Evolutionary conservation across 176 grass and related monocot species (phyloP), one percentile per base, ranked within the genome.

Genomic region (Oryza brachyantha): DNA sequence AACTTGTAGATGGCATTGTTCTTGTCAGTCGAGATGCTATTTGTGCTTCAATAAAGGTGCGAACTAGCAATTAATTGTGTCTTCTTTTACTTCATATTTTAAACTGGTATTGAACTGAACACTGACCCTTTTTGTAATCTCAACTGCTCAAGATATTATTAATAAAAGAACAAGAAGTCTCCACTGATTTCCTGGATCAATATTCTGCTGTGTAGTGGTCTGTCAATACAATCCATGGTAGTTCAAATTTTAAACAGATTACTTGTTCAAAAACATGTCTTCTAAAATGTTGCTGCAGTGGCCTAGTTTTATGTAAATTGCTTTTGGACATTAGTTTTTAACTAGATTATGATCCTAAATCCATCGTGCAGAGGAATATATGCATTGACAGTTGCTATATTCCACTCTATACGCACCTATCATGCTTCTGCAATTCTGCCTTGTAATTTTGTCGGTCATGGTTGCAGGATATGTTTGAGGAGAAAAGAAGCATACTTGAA

Each of bases 1-100:
- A 99, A 87, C 90, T 99, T 75, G 74, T 99, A 68, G 96, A 99
- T 85, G 96, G 96, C 36, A 79, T 99, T 74, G 92, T 99, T 80
- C 82, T 99, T 63, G 96, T 99, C 42, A 89, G 88, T 66, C 81
- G 92, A 84, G 96, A 99, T 91, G 92, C 96, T 72, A 95, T 95
- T 69, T 99, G 92, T 91, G 96, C 96, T 87, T 99, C 96, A 57
- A 99, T 99, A 86, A 99, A 99, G 96, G 96, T 95, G 57, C 41
- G 62, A 37, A 25, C 52, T 66, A 24, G 19, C 50, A 14, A 68
- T 83, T 63, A 61, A 46, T 75, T 37, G 9, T 75, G 17, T 29
- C 48, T 61, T 16, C 10, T 76, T 8, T 61, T 19, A 32, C 27
- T 64, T 59, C 26, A 34, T 48, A 68, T 66, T 38, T 79, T 66